phyloP scores from a whole-genome alignment of 2,329 filamentous ascomycete species.

The Pyricularia pennisetigena region DNA sequence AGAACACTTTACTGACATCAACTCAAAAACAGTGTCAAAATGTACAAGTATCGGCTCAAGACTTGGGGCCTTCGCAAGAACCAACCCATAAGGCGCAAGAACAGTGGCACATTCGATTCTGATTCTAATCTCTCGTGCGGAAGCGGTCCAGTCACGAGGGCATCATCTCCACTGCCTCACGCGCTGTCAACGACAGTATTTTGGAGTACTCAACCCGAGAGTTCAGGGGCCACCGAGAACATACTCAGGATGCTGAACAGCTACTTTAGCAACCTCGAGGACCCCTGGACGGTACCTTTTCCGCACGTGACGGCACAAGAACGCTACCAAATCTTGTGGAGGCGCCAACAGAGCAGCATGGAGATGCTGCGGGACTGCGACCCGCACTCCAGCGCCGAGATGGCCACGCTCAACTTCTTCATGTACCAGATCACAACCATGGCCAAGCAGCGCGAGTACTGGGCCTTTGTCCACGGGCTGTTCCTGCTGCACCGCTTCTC shows the following conservation, averaged over 20 bases:
- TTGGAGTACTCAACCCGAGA: neutral
- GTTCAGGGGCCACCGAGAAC: neutral
- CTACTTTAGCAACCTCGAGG: slow-evolving; percentile 1
- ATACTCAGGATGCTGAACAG: neutral
- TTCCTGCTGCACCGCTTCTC: neutral
- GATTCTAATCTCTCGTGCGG: neutral
- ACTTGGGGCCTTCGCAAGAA: slow-evolving; percentile 3
- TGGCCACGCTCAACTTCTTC: neutral
- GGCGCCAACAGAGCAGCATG: neutral
- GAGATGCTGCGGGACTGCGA: neutral
- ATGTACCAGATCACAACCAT: neutral
- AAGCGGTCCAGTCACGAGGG: neutral
- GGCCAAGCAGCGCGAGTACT: slow-evolving; percentile 3
- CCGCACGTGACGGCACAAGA: neutral
- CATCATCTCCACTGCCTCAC: neutral
- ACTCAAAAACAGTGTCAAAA: slow-evolving; percentile 2
- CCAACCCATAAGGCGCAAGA: slow-evolving; percentile 5
- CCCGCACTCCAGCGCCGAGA: neutral
- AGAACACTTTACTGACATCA: neutral
- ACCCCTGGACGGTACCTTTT: neutral
- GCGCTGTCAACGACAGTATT: neutral
- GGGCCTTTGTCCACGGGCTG: neutral
- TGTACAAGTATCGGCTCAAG: slow-evolving; percentile 6
- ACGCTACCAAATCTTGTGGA: neutral
- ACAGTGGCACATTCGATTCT: neutral